These are phyloP conservation scores for Gossypioides kirkii DNA, from an alignment of 345 rosid species.

Conservation along the genomic window DNA sequence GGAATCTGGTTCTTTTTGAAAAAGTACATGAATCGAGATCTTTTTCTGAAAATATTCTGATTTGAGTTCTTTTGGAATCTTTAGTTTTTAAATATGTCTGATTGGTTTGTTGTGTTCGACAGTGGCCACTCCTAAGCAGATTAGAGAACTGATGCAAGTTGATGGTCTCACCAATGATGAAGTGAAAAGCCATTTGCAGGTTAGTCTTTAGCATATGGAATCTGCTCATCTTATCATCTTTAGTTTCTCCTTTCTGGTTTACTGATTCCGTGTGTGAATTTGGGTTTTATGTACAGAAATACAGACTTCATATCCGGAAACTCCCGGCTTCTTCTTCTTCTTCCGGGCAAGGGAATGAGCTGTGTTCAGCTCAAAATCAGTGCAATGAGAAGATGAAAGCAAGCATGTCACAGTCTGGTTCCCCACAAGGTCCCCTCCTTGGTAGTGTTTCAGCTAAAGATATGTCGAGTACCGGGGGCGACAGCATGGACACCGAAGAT, in stretches of 20 bases:
- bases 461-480: conserved; percentile 38
- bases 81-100: not conserved
- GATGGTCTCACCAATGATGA: conserved; percentile 90
- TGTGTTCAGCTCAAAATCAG: conserved; percentile 32
- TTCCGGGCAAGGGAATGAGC: conserved; percentile 20
- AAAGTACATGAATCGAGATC: not conserved
- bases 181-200: conserved; percentile 94
- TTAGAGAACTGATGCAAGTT: conserved; percentile 70
- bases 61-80: not conserved
- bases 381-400: conserved; percentile 32
- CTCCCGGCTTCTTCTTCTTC: conserved; percentile 32
- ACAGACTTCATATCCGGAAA: conserved; percentile 67
- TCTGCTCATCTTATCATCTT: not conserved
- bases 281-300: conserved; percentile 47
- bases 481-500: conserved; percentile 49
- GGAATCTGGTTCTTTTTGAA: not conserved
- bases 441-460: conserved; percentile 26
- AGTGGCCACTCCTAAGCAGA: conserved; percentile 86
- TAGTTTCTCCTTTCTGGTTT: not conserved
- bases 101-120: conserved; percentile 16
- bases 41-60: not conserved
- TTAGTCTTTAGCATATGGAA: conserved; percentile 20
- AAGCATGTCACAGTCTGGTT: conserved; percentile 41
- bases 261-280: conserved; percentile 7
- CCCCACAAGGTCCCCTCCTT: conserved; percentile 58